Percentiles rank a stretch among this genome's conserved stretches.
Evolutionary conservation across 2,329 filamentous ascomycete species (phyloP).

Genomic region (Iodosphaeria phyllophila): DNA sequence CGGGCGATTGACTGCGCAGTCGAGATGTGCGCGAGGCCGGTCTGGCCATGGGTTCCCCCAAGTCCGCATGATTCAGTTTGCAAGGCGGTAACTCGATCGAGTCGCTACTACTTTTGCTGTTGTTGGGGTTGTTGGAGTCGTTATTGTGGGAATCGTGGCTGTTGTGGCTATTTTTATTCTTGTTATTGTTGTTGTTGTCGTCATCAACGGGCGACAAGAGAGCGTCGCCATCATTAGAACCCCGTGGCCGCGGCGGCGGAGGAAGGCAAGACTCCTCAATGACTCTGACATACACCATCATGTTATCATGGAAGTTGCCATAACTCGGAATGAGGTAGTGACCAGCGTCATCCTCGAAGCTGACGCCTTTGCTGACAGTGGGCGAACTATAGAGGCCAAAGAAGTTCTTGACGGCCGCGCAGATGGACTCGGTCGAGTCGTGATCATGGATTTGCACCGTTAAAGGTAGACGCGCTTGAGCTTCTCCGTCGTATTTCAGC

Average conservation of each 20-base stretch:
- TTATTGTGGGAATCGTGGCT: too few species aligned
- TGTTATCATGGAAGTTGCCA: conserved; percentile 85
- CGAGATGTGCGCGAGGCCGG: conserved; percentile 52
- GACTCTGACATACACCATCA: conserved; percentile 83
- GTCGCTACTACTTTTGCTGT: too few species aligned
- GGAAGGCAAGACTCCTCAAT: conserved; percentile 45
- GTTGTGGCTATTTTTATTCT: too few species aligned
- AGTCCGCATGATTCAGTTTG: too few species aligned
- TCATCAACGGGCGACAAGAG: too few species aligned
- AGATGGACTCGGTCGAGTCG: conserved; percentile 93
- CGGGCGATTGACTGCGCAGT: conserved; percentile 63
- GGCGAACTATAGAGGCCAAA: conserved; percentile 79
- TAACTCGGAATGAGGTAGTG: conserved; percentile 89
- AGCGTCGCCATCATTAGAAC: conserved; percentile 30
- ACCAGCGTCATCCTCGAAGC: conserved; percentile 80
- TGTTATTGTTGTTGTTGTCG: too few species aligned
- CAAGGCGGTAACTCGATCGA: too few species aligned
- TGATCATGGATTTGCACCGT: conserved; percentile 83
- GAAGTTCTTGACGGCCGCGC: conserved; percentile 97
- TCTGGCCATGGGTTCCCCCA: conserved; percentile 43
- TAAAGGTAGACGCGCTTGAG: conserved; percentile 66
- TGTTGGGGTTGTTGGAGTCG: too few species aligned
- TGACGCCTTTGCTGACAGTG: conserved; percentile 58
- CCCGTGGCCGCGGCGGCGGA: conserved; percentile 29
- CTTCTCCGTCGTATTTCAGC: too few species aligned